These are phyloP conservation scores for Mollisiaceae sp. DNA, from an alignment of 2,329 filamentous ascomycete genomes.

Conservation along the genomic window DNA sequence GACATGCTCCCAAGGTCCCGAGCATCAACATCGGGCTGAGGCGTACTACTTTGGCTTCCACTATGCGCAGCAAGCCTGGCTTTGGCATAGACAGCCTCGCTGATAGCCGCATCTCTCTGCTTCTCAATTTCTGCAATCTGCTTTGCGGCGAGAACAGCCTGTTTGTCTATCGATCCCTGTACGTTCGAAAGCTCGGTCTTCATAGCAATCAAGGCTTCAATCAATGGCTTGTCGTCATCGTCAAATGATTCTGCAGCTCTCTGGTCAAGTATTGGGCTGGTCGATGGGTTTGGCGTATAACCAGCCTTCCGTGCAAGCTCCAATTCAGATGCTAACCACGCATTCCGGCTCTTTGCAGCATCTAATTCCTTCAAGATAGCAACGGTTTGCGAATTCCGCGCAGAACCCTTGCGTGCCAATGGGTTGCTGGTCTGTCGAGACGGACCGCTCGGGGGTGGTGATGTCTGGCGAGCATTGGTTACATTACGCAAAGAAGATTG, in stretches of 20 bases:
- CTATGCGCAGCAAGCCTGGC: conserved; percentile 86
- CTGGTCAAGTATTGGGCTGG: conserved; percentile 76
- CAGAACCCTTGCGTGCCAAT: conserved; percentile 65
- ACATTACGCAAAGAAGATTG: conserved; percentile 51
- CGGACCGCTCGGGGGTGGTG: conserved; percentile 58
- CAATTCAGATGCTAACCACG: conserved; percentile 96
- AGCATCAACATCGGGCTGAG: conserved; percentile 61
- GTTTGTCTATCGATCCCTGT: conserved; percentile 86
- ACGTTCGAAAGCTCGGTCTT: conserved; percentile 87
- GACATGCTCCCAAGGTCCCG: conserved; percentile 62
- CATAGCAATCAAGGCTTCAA: conserved; percentile 93
- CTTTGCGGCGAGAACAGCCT: conserved; percentile 82
- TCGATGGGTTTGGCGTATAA: conserved; percentile 74
- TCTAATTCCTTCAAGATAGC: conserved; percentile 87
- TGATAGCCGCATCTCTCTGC: conserved; percentile 91
- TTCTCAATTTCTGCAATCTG: conserved; percentile 93
- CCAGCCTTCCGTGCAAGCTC: conserved; percentile 90
- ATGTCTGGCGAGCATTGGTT: conserved; percentile 53
- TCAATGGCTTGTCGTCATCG: conserved; percentile 88
- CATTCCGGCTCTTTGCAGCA: conserved; percentile 81
- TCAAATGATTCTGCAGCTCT: conserved; percentile 79
- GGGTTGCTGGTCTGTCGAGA: conserved; percentile 61
- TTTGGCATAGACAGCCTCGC: conserved; percentile 93
- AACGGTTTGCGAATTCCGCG: conserved; percentile 63
- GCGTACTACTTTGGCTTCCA: conserved; percentile 65